phyloP scores from a whole-genome alignment of 2,329 filamentous ascomycete genomes.

The Drechslerella coelobrocha region DNA sequence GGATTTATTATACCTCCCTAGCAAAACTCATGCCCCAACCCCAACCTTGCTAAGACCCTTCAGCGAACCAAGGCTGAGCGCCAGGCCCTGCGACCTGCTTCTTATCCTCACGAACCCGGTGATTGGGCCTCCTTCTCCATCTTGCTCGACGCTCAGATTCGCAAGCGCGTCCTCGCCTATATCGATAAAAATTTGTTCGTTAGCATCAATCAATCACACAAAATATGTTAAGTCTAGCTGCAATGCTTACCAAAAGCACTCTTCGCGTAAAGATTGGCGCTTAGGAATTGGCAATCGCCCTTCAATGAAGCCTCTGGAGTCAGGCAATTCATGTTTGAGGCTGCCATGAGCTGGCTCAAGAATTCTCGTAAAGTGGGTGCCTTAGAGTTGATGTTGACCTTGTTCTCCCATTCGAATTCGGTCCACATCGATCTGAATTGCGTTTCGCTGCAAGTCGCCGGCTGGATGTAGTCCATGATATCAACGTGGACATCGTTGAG shows the following conservation, averaged over 20 bases:
- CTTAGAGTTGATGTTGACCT: constrained; percentile 99
- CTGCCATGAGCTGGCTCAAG: constrained; percentile 91
- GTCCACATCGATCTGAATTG: constrained; percentile 99
- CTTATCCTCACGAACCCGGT: constrained; percentile 98
- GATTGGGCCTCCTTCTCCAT: constrained; percentile 91
- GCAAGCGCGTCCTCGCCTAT: constrained; percentile 96
- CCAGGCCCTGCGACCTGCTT: constrained; percentile 93
- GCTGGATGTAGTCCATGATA: constrained; percentile 99
- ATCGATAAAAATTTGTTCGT: constrained; percentile 52
- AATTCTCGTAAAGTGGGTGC: constrained; percentile 90
- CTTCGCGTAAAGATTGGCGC: constrained; percentile 92
- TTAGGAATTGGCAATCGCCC: constrained; percentile 97
- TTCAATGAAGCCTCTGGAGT: constrained; percentile 95
- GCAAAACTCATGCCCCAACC: constrained; percentile 32
- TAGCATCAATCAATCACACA: constrained; percentile 39
- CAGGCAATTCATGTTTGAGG: constrained; percentile 97
- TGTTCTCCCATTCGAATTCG: constrained; percentile 99
- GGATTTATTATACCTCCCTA: background rate
- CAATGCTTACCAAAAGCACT: constrained; percentile 98
- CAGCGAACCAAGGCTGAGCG: constrained; percentile 87
- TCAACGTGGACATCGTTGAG: constrained; percentile 97
- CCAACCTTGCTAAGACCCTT: constrained; percentile 87
- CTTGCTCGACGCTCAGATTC: constrained; percentile 97
- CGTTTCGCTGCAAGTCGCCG: constrained; percentile 88
- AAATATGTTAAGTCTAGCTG: too few species aligned